phyloP scores from a whole-genome alignment of 148 eudicot genomes.

The Rheum nobile region DNA sequence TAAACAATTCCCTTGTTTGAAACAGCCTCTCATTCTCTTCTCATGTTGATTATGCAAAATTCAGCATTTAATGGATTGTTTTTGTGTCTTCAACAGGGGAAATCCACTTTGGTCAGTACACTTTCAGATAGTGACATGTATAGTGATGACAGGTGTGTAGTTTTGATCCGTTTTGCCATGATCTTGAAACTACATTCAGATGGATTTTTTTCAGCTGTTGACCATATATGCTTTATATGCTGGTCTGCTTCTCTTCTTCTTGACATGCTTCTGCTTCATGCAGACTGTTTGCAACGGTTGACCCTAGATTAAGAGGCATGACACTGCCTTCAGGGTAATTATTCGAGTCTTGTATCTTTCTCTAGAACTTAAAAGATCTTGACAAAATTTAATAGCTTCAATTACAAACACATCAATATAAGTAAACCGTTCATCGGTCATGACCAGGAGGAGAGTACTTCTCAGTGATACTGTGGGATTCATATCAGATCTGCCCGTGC shows the following conservation, averaged over 20 bases:
- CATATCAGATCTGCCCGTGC: constrained; percentile 92
- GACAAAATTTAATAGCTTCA: not conserved
- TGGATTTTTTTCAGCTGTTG: not conserved
- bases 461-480: constrained; percentile 96
- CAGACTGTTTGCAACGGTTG: constrained; percentile 97
- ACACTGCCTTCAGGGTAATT: constrained; percentile 87
- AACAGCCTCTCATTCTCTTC: not conserved
- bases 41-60: not conserved
- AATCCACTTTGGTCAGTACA: constrained; percentile 81
- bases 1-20: not conserved
- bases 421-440: not conserved
- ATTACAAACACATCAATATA: not conserved
- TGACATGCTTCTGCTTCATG: constrained; percentile 9
- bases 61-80: not conserved
- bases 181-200: not conserved
- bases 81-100: constrained; percentile 48
- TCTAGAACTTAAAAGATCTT: not conserved
- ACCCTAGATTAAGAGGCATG: constrained; percentile 73
- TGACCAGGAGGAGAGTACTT: constrained; percentile 71
- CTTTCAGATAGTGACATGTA: constrained; percentile 59
- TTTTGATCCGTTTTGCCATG: not conserved
- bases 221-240: not conserved
- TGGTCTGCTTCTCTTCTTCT: not conserved
- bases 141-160: constrained; percentile 59
- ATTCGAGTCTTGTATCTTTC: not conserved